Evolutionary conservation across 768 basidiomycete genomes (phyloP).

Genomic region (Panus rudis): DNA sequence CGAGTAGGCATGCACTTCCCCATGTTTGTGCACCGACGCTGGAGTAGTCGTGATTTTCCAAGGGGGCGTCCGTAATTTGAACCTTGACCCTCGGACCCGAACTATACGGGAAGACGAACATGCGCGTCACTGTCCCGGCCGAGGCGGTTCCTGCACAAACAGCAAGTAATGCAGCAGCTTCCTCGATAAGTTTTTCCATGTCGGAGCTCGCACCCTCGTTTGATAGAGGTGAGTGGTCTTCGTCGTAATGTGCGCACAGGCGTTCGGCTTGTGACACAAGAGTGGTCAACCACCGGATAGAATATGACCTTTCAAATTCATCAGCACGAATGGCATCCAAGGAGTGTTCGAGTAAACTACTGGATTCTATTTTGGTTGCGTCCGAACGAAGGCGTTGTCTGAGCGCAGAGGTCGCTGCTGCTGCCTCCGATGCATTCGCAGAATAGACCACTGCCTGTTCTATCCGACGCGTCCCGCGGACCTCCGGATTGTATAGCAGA

Average conservation of each 20-base stretch:
- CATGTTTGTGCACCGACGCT: slow-evolving; percentile 86
- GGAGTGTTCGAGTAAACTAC: neutral
- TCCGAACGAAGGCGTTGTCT: neutral
- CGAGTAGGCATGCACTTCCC: slow-evolving; percentile 78
- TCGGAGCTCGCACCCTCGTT: neutral
- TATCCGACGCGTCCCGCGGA: slow-evolving; percentile 48
- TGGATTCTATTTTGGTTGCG: neutral
- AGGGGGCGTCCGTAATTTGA: slow-evolving; percentile 56
- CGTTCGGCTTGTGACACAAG: slow-evolving; percentile 34
- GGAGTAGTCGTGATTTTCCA: slow-evolving; percentile 61
- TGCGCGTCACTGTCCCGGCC: slow-evolving; percentile 49
- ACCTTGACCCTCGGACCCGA: slow-evolving; percentile 25
- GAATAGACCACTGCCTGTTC: slow-evolving; percentile 11
- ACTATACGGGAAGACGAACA: slow-evolving; percentile 36
- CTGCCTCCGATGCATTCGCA: neutral
- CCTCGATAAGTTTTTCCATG: slow-evolving; percentile 37
- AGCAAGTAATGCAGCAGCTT: slow-evolving; percentile 55
- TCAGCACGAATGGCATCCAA: slow-evolving; percentile 41
- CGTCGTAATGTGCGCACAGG: slow-evolving; percentile 1
- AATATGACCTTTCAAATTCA: slow-evolving; percentile 60
- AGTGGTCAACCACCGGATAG: slow-evolving; percentile 68
- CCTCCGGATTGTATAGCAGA: slow-evolving; percentile 50
- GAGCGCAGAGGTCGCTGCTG: neutral
- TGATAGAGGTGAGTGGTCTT: too few species aligned
- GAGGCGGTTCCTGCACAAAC: slow-evolving; percentile 58